These are phyloP conservation scores for Penicillium atrosanguineum DNA, from an alignment of 495 filamentous ascomycete species.

Conservation along the genomic window DNA sequence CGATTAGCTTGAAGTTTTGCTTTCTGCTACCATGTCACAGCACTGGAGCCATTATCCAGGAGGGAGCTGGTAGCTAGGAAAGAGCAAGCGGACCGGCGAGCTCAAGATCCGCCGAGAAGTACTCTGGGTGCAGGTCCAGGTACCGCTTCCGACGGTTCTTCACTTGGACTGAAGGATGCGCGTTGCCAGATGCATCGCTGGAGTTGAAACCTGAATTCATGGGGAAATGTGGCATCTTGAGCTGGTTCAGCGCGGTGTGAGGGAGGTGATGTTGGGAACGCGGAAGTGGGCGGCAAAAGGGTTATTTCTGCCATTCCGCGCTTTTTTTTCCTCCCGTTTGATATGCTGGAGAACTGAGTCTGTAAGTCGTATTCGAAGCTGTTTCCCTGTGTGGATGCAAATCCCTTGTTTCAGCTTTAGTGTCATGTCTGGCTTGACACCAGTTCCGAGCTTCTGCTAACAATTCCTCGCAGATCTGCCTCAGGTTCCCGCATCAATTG, in stretches of 20 bases:
- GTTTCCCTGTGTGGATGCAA: background rate
- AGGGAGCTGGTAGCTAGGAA: constrained; percentile 15
- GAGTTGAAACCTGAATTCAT: constrained; percentile 26
- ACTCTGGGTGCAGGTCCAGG: constrained; percentile 60
- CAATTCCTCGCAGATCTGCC: constrained; percentile 11
- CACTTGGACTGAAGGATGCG: constrained; percentile 32
- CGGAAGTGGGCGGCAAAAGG: constrained; percentile 36
- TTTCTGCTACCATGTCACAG: constrained; percentile 8
- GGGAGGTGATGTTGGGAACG: constrained; percentile 20
- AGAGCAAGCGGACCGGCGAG: constrained; percentile 58
- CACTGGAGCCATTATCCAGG: constrained; percentile 6
- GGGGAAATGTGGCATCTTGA: constrained; percentile 42
- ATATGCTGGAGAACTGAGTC: constrained; percentile 15
- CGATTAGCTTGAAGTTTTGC: constrained; percentile 23
- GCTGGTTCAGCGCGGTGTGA: constrained; percentile 10
- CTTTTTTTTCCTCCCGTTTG: constrained; percentile 16
- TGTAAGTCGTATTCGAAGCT: constrained; percentile 18
- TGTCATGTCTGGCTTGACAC: background rate
- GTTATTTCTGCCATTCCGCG: constrained; percentile 22
- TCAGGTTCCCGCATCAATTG: constrained; percentile 5
- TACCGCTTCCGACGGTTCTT: constrained; percentile 67
- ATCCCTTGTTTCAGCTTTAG: background rate
- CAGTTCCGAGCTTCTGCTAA: constrained; percentile 3
- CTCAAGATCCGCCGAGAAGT: constrained; percentile 62
- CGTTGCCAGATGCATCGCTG: constrained; percentile 10